phyloP scores from a whole-genome alignment of 345 rosid genomes.

The Psidium friedrichsthalianum region DNA sequence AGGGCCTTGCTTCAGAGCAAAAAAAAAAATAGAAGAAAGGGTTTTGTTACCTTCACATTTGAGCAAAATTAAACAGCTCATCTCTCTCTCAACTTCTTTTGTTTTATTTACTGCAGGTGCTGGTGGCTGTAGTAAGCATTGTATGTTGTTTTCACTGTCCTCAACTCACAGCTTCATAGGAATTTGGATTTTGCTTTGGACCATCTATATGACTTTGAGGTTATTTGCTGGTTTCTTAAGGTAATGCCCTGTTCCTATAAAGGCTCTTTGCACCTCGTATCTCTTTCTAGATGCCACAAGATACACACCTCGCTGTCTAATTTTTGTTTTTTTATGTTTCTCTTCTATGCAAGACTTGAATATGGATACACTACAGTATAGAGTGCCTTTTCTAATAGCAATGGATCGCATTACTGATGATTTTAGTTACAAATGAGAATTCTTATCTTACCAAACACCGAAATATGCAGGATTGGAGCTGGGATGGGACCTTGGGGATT shows the following conservation, averaged over 20 bases:
- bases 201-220: constrained; percentile 81
- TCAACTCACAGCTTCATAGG: constrained; percentile 55
- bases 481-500: constrained; percentile 88
- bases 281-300: background rate
- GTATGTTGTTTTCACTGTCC: constrained; percentile 45
- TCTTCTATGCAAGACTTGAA: background rate
- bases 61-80: background rate
- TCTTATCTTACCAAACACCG: background rate
- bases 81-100: background rate
- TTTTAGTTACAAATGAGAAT: background rate
- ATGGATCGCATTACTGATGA: background rate
- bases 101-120: constrained; percentile 25
- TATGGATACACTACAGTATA: background rate
- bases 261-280: background rate
- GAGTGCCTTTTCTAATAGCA: background rate
- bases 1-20: background rate
- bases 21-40: background rate
- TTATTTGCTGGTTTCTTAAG: constrained; percentile 83
- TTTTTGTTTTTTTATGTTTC: background rate
- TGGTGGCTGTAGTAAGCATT: constrained; percentile 65
- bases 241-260: constrained; percentile 20
- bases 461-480: constrained; percentile 70
- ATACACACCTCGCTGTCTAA: background rate
- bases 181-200: constrained; percentile 80
- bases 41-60: background rate